Base-by-base conservation (phyloP, 345 rosid species). In the Salix brachista region DNA sequence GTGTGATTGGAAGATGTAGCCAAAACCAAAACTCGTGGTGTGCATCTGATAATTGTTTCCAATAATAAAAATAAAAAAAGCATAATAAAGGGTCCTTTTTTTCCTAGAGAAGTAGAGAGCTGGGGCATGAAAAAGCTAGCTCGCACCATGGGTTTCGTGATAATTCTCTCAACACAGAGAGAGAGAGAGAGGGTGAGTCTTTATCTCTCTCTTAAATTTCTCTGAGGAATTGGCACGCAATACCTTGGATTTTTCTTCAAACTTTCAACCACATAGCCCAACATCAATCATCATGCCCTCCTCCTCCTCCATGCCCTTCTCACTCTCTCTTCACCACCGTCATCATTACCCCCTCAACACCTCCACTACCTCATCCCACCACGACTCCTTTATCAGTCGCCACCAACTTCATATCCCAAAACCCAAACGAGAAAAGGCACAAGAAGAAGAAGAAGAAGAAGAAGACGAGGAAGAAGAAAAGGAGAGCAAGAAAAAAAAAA, bases 231-330 rank as follows among this genome's bases (percentile, higher is more conserved):
- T 71, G 65, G 82, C 77, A 70, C 52, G 79, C 65, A 72, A 78
- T 74, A 80, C 12, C 56, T 77, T 80, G 86, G 84, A 84, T 75
- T 84, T 84, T 75, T 78, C 70, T 75, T 67, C 75, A 84, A 65
- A 44, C 71, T 75, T 81, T 79, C 81, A 81, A 78, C 76, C 66
- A 9, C 62, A 77, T 50, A 46, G 67, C 70, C 85, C 80, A 84
- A 82, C 83, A 80, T 76, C 84, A 80, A 84, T 84, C 85, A 87
- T 87, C 85, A 86, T 86, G 87, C 74, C 81, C 78, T 82, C 86
- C 61, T 82, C 87, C 79, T 65, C 83, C 84, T 78, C 77, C 77
- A 41, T 10, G 32, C 61, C 72, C 84, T 68, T 74, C 82, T 72
- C 82, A 83, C 87, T 79, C 80, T 80, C 84, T 71, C 70, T 75